Conservation (phyloP, 768 basidiomycete genomes). For the Collybia sordida region DNA sequence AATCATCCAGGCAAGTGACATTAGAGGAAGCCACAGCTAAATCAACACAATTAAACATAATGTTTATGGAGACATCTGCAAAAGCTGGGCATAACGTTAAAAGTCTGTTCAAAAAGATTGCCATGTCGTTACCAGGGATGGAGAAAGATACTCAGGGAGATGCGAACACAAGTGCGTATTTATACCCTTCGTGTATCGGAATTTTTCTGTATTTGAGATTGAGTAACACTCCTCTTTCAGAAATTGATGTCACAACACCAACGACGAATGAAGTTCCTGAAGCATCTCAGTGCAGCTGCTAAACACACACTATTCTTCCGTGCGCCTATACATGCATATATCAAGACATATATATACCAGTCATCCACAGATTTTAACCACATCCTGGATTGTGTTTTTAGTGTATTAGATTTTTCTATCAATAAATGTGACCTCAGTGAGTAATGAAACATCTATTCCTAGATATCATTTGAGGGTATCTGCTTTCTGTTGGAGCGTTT, state of each 20-base stretch:
- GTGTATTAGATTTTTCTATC: conserved; percentile 14
- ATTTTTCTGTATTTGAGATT: too few relatives aligned
- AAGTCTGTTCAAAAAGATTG: conserved; percentile 98
- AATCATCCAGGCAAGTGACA: conserved; percentile 86
- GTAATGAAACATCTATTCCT: too few relatives aligned
- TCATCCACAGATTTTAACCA: conserved; percentile 4
- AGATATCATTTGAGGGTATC: too few relatives aligned
- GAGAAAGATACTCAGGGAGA: conserved; percentile 74
- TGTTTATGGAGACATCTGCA: conserved; percentile 99
- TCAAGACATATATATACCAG: conserved; percentile 16
- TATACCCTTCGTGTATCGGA: too few relatives aligned
- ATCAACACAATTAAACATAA: conserved; percentile 86
- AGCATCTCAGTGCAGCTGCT: conserved; percentile 86
- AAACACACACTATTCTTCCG: conserved; percentile 20
- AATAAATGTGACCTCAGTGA: neutral
- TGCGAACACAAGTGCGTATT: conserved; percentile 48
- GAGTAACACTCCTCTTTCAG: conserved; percentile 36
- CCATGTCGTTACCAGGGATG: conserved; percentile 96
- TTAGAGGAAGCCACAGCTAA: conserved; percentile 94
- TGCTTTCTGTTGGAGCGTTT: too few relatives aligned
- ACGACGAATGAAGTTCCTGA: conserved; percentile 72
- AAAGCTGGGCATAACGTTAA: conserved; percentile 99
- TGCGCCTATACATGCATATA: conserved; percentile 14
- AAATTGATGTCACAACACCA: conserved; percentile 89
- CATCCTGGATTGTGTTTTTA: conserved; percentile 17